Percentiles rank a stretch among this genome's conserved stretches.
Evolutionary conservation across 805 yeast species (phyloP).

Genomic region (Saccharomyces paradoxus): DNA sequence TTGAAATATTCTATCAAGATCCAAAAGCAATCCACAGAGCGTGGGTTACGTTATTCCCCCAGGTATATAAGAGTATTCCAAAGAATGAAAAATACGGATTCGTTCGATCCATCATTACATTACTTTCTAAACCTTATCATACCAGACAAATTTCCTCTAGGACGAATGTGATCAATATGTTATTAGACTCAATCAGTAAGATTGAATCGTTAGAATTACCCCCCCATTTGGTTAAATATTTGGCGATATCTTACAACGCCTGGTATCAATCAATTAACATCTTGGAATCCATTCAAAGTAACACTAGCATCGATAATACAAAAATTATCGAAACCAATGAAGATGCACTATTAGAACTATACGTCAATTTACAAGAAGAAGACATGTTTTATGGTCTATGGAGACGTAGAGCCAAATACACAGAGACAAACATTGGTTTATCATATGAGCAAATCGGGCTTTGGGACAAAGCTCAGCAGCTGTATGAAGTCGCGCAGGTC

Average conservation of each 20-base stretch:
- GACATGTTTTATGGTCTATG: conserved; percentile 97
- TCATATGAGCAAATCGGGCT: conserved; percentile 91
- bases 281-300: conserved; percentile 60
- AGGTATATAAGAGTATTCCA: conserved; percentile 65
- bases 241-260: conserved; percentile 79
- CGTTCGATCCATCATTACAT: conserved; percentile 66
- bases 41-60: conserved; percentile 81
- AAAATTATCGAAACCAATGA: conserved; percentile 76
- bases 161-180: conserved; percentile 78
- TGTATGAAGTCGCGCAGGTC: conserved; percentile 93
- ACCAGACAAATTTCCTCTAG: conserved; percentile 79
- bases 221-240: conserved; percentile 83
- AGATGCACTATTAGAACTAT: conserved; percentile 86
- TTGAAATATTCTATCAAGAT: conserved; percentile 75
- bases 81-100: conserved; percentile 77
- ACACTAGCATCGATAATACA: conserved; percentile 56
- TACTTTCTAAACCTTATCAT: conserved; percentile 86
- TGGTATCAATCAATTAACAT: conserved; percentile 86
- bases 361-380: conserved; percentile 81
- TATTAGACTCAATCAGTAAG: conserved; percentile 73
- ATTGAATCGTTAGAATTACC: conserved; percentile 75
- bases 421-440: conserved; percentile 86
- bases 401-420: conserved; percentile 92
- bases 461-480: conserved; percentile 89
- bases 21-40: conserved; percentile 70